Conservation (phyloP, 2,329 filamentous ascomycete genomes). For the Botrytis porri region DNA sequence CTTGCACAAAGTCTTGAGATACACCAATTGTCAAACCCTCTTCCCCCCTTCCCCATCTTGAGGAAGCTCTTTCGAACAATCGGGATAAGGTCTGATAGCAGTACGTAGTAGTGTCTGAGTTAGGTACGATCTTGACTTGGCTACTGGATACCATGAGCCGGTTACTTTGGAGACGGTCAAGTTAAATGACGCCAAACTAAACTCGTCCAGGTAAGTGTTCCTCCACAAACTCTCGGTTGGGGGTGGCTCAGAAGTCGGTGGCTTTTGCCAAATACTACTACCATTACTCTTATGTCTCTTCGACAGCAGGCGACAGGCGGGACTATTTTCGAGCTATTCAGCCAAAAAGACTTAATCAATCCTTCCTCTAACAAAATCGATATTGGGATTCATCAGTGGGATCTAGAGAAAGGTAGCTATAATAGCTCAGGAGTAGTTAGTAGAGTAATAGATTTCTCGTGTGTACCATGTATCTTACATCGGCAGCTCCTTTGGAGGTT, state of each 20-base stretch:
- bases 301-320: no score
- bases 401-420: not conserved
- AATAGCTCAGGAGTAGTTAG: not conserved
- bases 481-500: not conserved
- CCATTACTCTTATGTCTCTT: not conserved
- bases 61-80: not conserved
- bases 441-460: not conserved
- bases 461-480: not conserved
- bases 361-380: not conserved
- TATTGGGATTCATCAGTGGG: not conserved
- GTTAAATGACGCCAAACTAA: not conserved
- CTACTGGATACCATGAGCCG: not conserved
- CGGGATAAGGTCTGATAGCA: not conserved
- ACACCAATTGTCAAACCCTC: not conserved
- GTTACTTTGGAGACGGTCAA: not conserved
- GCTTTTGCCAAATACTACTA: not conserved
- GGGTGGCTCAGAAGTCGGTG: not conserved
- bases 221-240: not conserved
- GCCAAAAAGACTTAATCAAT: not conserved
- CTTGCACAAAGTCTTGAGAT: not conserved
- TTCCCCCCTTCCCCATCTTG: not conserved
- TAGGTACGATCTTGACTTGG: conserved; percentile 7
- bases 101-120: not conserved
- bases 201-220: not conserved
- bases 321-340: not conserved